These are phyloP conservation scores for Sporothrix luriei DNA, from an alignment of 2,329 filamentous ascomycete species.

Conservation along the genomic window DNA sequence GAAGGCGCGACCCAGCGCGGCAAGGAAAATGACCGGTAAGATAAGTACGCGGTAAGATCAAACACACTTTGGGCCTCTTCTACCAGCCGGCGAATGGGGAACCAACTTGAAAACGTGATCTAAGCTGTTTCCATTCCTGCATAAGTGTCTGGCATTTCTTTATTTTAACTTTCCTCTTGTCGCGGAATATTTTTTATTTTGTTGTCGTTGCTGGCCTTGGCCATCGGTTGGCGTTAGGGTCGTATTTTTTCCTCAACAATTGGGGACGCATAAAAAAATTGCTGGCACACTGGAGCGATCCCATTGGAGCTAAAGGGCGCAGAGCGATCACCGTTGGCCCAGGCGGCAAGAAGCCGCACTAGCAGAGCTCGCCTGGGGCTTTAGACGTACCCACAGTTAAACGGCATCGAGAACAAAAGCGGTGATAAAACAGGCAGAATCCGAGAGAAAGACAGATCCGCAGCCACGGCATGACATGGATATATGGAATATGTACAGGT, in stretches of 20 bases:
- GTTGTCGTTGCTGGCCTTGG: background rate
- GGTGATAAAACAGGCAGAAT: slow-evolving; percentile 8
- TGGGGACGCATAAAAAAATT: slow-evolving; percentile 30
- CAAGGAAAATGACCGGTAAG: slow-evolving; percentile 24
- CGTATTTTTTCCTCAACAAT: slow-evolving; percentile 30
- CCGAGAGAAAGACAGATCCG: background rate
- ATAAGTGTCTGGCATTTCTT: background rate
- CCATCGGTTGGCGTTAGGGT: slow-evolving; percentile 3
- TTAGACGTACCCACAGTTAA: background rate
- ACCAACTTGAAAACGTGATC: background rate
- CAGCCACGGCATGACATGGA: slow-evolving; percentile 1
- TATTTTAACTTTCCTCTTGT: background rate
- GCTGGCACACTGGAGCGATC: background rate
- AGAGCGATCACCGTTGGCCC: slow-evolving; percentile 30
- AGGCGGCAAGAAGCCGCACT: slow-evolving; percentile 22
- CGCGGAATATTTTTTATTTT: slow-evolving; percentile 1
- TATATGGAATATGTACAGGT: background rate
- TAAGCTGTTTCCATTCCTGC: background rate
- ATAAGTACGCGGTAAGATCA: slow-evolving; percentile 29
- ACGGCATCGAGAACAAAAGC: slow-evolving; percentile 17
- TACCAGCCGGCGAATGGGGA: background rate
- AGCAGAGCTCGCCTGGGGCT: slow-evolving; percentile 1
- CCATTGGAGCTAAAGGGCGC: background rate
- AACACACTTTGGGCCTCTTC: slow-evolving; percentile 18
- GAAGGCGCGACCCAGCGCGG: slow-evolving; percentile 8